A percentile compares a stretch with the other conserved stretches of the same genome.
These are phyloP conservation scores for Puccinia horiana DNA, from an alignment of 1,284 basidiomycete genomes.

Conservation along the genomic window DNA sequence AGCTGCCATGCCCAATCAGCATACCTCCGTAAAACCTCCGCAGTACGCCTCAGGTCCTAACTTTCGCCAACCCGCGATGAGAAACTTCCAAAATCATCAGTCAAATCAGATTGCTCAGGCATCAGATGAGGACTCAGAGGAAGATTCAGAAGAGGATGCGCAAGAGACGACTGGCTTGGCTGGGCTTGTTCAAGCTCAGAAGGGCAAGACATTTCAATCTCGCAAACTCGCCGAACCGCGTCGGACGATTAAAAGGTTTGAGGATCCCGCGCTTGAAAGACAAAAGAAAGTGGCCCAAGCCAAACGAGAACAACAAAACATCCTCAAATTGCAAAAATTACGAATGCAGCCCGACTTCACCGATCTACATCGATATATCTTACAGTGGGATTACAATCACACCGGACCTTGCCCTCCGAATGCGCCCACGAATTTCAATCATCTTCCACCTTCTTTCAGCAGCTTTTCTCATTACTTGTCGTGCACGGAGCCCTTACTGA, in stretches of 20 bases:
- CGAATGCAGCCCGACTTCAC: constrained; percentile 81
- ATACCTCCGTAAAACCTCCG: background rate
- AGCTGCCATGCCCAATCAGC: background rate
- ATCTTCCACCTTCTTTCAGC: constrained; percentile 70
- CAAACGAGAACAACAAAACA: constrained; percentile 67
- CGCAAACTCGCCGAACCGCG: constrained; percentile 42
- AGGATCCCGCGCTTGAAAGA: constrained; percentile 40
- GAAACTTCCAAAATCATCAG: background rate
- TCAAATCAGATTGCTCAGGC: background rate
- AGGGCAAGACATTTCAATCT: constrained; percentile 38
- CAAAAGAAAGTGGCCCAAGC: constrained; percentile 58
- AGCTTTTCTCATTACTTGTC: constrained; percentile 71
- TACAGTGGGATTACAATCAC: constrained; percentile 83
- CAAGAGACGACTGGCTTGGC: constrained; percentile 28
- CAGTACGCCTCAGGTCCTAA: constrained; percentile 19
- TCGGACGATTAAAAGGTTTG: constrained; percentile 46
- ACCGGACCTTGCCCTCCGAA: constrained; percentile 63
- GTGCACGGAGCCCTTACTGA: constrained; percentile 81
- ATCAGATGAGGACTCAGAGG: constrained; percentile 7
- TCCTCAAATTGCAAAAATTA: constrained; percentile 64
- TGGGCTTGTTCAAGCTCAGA: constrained; percentile 38
- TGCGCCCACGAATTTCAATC: constrained; percentile 63
- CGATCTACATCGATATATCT: constrained; percentile 73
- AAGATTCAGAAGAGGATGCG: constrained; percentile 47
- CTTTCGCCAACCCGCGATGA: constrained; percentile 31